Conservation (phyloP, 306 rosid genomes). For the Cucumis sativus region Cucumber_9930_V3 NC_026655.2:16503001-16503500, state of each 20-base stretch:
- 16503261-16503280: no score
- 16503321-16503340: no score
- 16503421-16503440: neutral
- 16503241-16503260: no score
- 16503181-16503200: no score
- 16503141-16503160: neutral
- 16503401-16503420: neutral
- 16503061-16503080: constrained; percentile 71
- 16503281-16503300: no score
- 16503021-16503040: constrained; percentile 89
- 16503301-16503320: no score
- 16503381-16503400: no score
- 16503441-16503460: constrained; percentile 4
- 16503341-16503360: no score
- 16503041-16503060: constrained; percentile 90
- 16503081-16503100: constrained; percentile 80
- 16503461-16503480: neutral
- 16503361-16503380: neutral
- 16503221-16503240: no score
- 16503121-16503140: constrained; percentile 79
- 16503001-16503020: constrained; percentile 98
- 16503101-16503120: constrained; percentile 65
- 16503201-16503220: no score
- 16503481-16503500: neutral
- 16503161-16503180: no score